Evolutionary conservation across 352 stramenopile genomes (phyloP), one percentile per base, ranked within the genome.

Genomic region (Aphanomyces stellatus): DNA sequence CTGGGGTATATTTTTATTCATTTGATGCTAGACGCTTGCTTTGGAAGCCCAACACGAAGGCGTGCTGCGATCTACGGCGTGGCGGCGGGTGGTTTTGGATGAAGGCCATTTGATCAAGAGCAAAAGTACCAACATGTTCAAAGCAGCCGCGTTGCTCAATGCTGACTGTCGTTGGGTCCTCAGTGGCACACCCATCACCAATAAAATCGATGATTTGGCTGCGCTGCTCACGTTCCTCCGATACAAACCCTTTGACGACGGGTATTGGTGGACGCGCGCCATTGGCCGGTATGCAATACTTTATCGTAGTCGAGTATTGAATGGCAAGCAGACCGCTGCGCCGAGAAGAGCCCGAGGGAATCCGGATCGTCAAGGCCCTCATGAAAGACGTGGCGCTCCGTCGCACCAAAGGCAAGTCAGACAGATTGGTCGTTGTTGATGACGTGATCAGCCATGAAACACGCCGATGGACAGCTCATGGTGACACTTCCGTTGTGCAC

Each of bases 1-100:
- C n/a, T n/a, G n/a, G n/a, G 8, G 37, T 17, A 51, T 33, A 60
- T 95, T 22, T 86, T 79, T 53, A 76, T 77, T 3, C 79, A 95
- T 62, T 78, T 53, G 79, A 78, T 22, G 42, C 42, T 51, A 51
- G 42, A 51, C 42, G 8, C 8, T 51, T 13, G 42, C 42, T 10
- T 51, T 51, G 42, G 43, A 87, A 82, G 48, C 5, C 53, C 0
- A 71, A 55, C 1, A 51, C 8, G 42, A 51, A 51, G 42, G 42
- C 6, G 13, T 22, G 42, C 19, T 51, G 42, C 42, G 42, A 5
- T 22, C 6, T 5, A 78, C 74, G 2, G 37, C 78, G 22, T 51
- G 42, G 42, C 13, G 25, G 8, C 42, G 42, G 13, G 42, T 51
- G 42, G 19, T 51, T 5, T 24, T 51, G 8, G 42, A 51, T 22